Percentiles rank a stretch among this genome's conserved stretches.
Conservation (phyloP, 225 moss, liverwort and hornwort genomes). For the Ulota crispa region DNA sequence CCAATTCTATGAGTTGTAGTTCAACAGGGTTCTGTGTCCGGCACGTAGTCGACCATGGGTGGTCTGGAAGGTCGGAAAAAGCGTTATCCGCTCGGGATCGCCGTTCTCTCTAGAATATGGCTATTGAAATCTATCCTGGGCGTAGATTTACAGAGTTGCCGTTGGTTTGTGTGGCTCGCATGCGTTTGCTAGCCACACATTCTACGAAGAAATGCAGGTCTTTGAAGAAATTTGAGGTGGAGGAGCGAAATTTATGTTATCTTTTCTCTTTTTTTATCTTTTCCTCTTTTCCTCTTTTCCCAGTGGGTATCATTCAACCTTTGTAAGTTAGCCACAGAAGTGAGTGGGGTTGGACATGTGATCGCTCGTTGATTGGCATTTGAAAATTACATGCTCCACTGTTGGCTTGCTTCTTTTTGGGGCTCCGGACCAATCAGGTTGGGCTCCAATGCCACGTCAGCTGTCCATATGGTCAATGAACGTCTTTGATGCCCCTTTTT, state of each 20-base stretch:
- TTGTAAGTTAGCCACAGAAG: slow-evolving; percentile 6
- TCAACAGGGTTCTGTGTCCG: background rate
- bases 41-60: background rate
- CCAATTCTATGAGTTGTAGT: rapidly evolving
- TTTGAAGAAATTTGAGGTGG: background rate
- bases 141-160: background rate
- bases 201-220: background rate
- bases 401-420: background rate
- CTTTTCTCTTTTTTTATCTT: too few species aligned
- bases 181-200: background rate
- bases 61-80: background rate
- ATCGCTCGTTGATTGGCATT: slow-evolving; percentile 9
- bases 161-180: slow-evolving; percentile 37
- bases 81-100: background rate
- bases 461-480: background rate
- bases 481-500: background rate
- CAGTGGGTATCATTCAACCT: background rate
- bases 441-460: background rate
- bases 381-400: background rate
- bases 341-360: background rate
- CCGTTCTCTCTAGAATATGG: rapidly evolving
- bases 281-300: too few species aligned
- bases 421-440: slow-evolving; percentile 2
- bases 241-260: background rate
- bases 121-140: rapidly evolving